Base-by-base conservation (phyloP, 2,329 filamentous ascomycete species). In the Talaromyces islandicus region DNA sequence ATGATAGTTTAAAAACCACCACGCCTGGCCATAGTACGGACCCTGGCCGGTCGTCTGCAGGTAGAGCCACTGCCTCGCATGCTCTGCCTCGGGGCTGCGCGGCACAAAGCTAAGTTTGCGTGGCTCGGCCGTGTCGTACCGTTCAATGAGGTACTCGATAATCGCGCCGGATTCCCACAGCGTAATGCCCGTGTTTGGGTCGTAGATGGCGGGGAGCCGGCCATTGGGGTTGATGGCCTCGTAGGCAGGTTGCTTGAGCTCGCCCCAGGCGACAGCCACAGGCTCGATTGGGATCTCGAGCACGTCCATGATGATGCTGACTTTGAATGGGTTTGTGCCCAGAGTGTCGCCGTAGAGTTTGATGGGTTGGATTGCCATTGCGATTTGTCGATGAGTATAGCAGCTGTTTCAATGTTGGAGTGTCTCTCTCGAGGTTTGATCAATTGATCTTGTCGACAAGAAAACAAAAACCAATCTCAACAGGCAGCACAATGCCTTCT, bases 261-360 rank as follows among this genome's bases (percentile, higher is more conserved):
- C 56, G 27, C 67, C 59, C 19, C 64, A 61, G 3, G 57, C 38
- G 30, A 68, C 35, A 4, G 12, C 10, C 21, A 63, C 51, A 43
- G 52, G 56, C 30, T 69, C 64, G 54, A 66, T 67, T 10, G 68
- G 66, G 10, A 71, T 12, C 9, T 52, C 43, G 21, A 71, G 67
- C 46, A 69, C 69, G 43, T 67, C 64, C n/a, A 71, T 58, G 19
- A 68, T 54, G 51, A 70, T 63, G 48, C 61, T 63, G 27, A 66
- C 64, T 61, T 70, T 68, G 52, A 62, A 14, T 19, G 58, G 60
- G 32, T 60, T 62, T 38, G 60, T 46, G n/a, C 58, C 50, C 24
- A 60, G 38, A n/a, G 41, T 14, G 24, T 14, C 14, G 27, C 57
- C 38, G 57, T 56, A 43, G 25, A 60, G 32, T 17, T 43, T 57